Percentiles rank a stretch among this genome's conserved stretches.
Evolutionary conservation across 2,329 filamentous ascomycete genomes (phyloP).

Genomic region (Colletotrichum phormii): DNA sequence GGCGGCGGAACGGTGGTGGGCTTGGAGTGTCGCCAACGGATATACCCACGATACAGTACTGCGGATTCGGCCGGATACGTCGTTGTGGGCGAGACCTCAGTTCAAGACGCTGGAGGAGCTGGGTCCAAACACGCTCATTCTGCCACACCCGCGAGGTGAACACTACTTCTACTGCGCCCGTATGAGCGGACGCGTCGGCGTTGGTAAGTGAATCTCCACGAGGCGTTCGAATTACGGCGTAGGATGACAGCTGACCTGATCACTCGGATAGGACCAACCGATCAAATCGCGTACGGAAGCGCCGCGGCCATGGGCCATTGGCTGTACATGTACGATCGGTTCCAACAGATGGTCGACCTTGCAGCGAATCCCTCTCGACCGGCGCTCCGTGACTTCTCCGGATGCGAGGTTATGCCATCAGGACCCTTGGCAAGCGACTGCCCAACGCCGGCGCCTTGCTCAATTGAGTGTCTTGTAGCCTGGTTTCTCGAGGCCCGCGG

Average conservation of each 20-base stretch:
- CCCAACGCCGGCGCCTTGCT: conserved; percentile 29
- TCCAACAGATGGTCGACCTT: conserved; percentile 35
- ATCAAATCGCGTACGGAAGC: conserved; percentile 38
- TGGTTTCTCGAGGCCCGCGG: conserved; percentile 37
- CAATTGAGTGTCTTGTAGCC: conserved; percentile 36
- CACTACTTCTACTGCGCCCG: conserved; percentile 37
- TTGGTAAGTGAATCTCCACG: conserved; percentile 36
- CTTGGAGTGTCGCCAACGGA: conserved; percentile 30
- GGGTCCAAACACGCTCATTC: conserved; percentile 23
- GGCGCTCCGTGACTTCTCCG: conserved; percentile 33
- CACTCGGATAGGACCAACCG: conserved; percentile 22
- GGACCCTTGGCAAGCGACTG: conserved; percentile 33
- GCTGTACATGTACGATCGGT: conserved; percentile 34
- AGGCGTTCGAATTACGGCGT: not conserved
- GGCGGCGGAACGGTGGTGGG: conserved; percentile 34
- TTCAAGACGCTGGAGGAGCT: conserved; percentile 32
- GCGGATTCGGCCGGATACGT: conserved; percentile 34
- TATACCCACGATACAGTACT: conserved; percentile 31
- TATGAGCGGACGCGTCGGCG: conserved; percentile 31
- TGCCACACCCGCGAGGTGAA: conserved; percentile 34
- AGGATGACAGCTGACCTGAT: not conserved
- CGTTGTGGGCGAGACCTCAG: conserved; percentile 16
- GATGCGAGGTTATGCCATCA: conserved; percentile 34
- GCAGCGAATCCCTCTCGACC: conserved; percentile 26
- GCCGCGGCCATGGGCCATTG: conserved; percentile 35